A percentile compares a stretch with the other conserved stretches of the same genome.
Evolutionary conservation across 169 alveolate genomes (phyloP).

Genomic region (Theileria annulata): DNA sequence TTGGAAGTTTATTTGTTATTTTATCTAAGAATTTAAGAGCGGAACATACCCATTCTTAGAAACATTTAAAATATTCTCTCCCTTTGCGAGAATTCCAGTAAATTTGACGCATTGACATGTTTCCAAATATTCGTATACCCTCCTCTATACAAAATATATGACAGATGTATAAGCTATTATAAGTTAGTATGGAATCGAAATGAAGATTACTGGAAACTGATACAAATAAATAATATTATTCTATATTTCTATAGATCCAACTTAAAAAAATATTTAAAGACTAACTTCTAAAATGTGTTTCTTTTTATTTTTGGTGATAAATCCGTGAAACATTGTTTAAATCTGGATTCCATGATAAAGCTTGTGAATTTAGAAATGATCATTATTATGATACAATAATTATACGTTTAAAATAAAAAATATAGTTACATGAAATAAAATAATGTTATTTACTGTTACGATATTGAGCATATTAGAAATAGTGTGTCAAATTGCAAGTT

Average conservation of each 20-base stretch:
- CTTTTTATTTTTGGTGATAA: neutral
- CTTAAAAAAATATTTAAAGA: neutral
- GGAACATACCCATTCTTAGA: constrained; percentile 1
- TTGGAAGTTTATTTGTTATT: neutral
- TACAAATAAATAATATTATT: too few relatives aligned
- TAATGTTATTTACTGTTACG: neutral
- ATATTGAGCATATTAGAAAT: neutral
- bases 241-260: neutral
- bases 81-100: neutral
- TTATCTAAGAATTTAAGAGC: neutral
- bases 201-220: neutral
- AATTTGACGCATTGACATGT: neutral
- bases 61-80: neutral
- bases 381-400: neutral
- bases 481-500: constrained; percentile 61
- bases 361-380: neutral
- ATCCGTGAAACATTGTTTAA: constrained; percentile 1
- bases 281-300: neutral
- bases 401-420: neutral
- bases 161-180: neutral
- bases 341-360: constrained; percentile 3
- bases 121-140: neutral
- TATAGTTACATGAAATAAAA: neutral
- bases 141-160: neutral
- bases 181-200: neutral